Percentiles rank a stretch among this genome's conserved stretches.
Conservation (phyloP, 192 early-diverging fungal species). For the Backusella parvicylindrica region DNA sequence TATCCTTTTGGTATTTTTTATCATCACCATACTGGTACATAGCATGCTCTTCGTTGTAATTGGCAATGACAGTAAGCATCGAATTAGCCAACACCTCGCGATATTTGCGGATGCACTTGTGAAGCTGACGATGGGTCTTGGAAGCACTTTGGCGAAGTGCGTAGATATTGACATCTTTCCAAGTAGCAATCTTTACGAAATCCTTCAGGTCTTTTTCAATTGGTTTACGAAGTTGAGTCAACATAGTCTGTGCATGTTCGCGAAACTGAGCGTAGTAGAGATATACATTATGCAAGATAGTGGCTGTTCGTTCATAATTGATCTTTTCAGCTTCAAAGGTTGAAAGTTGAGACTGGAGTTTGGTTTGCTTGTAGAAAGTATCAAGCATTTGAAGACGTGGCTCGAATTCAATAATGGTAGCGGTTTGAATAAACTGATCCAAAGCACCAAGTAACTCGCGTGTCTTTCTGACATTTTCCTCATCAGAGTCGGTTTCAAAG, state of each 20-base stretch:
- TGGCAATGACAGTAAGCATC: conserved; percentile 62
- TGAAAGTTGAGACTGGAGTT: conserved; percentile 30
- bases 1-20: conserved; percentile 25
- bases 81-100: conserved; percentile 73
- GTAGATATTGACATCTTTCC: conserved; percentile 95
- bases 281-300: conserved; percentile 68
- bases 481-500: conserved; percentile 23
- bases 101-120: conserved; percentile 89
- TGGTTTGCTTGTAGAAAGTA: conserved; percentile 18
- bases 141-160: conserved; percentile 87
- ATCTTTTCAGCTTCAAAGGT: conserved; percentile 1
- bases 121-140: conserved; percentile 86
- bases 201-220: conserved; percentile 88
- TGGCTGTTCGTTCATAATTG: conserved; percentile 31
- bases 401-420: conserved; percentile 76
- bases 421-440: conserved; percentile 79
- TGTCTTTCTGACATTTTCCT: conserved; percentile 26
- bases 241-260: conserved; percentile 47
- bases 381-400: conserved; percentile 55
- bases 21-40: conserved; percentile 38
- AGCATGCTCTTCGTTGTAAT: conserved; percentile 40
- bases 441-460: conserved; percentile 59
- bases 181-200: conserved; percentile 93
- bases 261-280: conserved; percentile 82
- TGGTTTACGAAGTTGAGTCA: conserved; percentile 61